Base-by-base conservation (phyloP, 2,329 filamentous ascomycete genomes). In the Botrytis sinoallii region DNA sequence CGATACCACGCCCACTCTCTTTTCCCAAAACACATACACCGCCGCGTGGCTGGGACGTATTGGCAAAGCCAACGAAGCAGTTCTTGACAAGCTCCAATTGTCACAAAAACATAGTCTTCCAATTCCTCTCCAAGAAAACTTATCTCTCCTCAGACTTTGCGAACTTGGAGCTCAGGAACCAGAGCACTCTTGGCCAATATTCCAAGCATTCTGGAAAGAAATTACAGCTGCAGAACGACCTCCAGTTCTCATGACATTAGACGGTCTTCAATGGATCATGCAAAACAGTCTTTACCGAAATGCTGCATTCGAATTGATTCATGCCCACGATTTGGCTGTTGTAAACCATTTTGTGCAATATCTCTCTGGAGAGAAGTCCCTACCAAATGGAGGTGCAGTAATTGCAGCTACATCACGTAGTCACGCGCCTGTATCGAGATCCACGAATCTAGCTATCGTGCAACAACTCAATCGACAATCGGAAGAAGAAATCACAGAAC, bases 191-290 rank as follows among this genome's bases (percentile, higher is more conserved):
- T 97, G 92, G 92, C 86, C 90, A 16, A 89, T 95, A 71, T 95
- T 97, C 85, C 85, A 90, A 77, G 92, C 93, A 18, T 86, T 98
- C 69, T 96, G 93, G 93, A 83, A 87, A 44, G 95, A 98, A 83
- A 89, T 98, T 67, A 88, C 86, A 5, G 83, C 85, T 22, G 86
- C 86, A 1, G 82, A 81, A 75, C 83, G 76, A 60, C 85, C 74
- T 79, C 86, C 83, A 8, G 86, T 98, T 74, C 85, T 98, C 68
- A 87, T 98, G 77, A 85, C 90, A 61, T 84, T 97, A 69, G 96
- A 99, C 81, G 91, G 91, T 70, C 85, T 98, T 52, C 87, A 89
- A 72, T 93, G 96, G 84, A 89, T 94, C 83, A 97, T 97, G 93
- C 88, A 87, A 77, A 81, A 90, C 55, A 93, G 91, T 76, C 89